Conservation (phyloP, 495 filamentous ascomycete species). For the Podospora sp. region DNA sequence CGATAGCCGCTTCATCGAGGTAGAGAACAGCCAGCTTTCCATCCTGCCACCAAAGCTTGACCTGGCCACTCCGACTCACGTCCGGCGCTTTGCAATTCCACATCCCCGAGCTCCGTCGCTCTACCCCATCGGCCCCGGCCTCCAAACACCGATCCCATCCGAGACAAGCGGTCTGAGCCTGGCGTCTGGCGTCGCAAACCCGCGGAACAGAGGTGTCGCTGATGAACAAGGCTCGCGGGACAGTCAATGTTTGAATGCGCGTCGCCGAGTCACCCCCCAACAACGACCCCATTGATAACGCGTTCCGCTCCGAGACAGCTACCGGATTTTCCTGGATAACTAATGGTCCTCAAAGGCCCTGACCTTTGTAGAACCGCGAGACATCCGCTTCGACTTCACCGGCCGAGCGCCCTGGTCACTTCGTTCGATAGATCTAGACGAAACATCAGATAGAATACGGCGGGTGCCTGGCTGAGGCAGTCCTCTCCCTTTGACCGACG, state of each 20-base stretch:
- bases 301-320: slow-evolving; percentile 14
- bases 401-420: slow-evolving; percentile 5
- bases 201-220: not conserved
- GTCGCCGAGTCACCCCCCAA: slow-evolving; percentile 4
- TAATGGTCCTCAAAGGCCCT: not conserved
- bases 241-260: slow-evolving; percentile 8
- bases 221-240: slow-evolving; percentile 10
- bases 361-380: not conserved
- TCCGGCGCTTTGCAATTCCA: not conserved
- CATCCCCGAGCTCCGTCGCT: not conserved
- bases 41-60: not conserved
- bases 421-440: not conserved
- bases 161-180: slow-evolving; percentile 5
- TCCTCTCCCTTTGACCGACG: slow-evolving; percentile 2
- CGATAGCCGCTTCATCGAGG: not conserved
- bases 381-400: slow-evolving; percentile 4
- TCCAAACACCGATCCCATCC: not conserved
- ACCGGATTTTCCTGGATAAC: not conserved
- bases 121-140: not conserved
- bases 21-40: not conserved
- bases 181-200: slow-evolving; percentile 1
- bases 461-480: not conserved
- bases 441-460: not conserved
- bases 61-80: not conserved
- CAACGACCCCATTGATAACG: slow-evolving; percentile 15